Evolutionary conservation across 2,329 filamentous ascomycete genomes (phyloP), one percentile per base, ranked within the genome.

Genomic region (Aureobasidium sp.): DNA sequence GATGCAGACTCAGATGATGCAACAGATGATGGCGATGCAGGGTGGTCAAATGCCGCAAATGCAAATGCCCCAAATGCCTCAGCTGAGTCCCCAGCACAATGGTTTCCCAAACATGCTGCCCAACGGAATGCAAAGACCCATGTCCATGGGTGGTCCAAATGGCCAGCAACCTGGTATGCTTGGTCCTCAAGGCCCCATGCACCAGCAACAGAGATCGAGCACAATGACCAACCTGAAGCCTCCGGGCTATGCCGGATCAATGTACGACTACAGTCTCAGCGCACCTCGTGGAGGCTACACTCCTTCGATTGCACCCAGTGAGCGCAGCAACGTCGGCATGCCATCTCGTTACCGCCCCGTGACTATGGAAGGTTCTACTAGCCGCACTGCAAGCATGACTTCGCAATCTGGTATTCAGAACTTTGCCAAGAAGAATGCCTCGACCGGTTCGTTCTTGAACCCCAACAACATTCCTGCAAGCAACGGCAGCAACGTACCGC

Each of bases 281-380:
- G 66, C 69, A 29, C 68, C 68, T 49, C 68, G 78, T 51, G 74
- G 75, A 57, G 86, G 84, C 9, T 97, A 97, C 75, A 84, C 91
- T 0, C 86, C 91, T 0, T 97, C 93, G 0, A 96, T 99, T 67
- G 93, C 94, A 2, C 94, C 94, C 1, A 96, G 91, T 5, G 94
- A 97, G 77, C 88, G 94, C 64, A 97, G 92, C 80, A 97, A 95
- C 73, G 80, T 97, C 64, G 94, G 94, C 17, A 82, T 96, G 58
- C 91, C 94, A 9, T 87, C 90, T 36, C 86, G 94, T 48, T 99
- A 99, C 76, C 85, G 94, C 49, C 91, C 94, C 1, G 93, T 97
- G 0, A 87, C 88, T 20, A 55, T 64, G 56, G 59, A 67, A 49
- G 59, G 58, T 9, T 58, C 56, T 17, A 53, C 55, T 25, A 63